Conservation (phyloP, 495 filamentous ascomycete species). For the Polyplosphaeria fusca region DNA sequence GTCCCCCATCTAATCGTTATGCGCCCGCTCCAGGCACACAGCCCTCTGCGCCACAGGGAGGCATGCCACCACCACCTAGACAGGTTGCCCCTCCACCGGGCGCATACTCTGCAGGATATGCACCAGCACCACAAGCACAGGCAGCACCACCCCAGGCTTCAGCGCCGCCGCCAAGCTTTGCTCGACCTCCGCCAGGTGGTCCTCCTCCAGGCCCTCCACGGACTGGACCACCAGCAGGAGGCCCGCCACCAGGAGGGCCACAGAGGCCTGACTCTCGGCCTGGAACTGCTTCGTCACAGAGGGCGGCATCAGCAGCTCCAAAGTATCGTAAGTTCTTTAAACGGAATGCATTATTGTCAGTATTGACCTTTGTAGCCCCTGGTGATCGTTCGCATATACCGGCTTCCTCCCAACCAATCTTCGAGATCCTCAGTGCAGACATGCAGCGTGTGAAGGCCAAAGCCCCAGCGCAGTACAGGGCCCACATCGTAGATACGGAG, state of each 20-base stretch:
- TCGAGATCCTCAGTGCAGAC: constrained; percentile 74
- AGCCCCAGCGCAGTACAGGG: constrained; percentile 76
- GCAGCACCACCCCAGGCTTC: constrained; percentile 9
- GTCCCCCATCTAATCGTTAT: constrained; percentile 77
- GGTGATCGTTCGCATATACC: constrained; percentile 93
- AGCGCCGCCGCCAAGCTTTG: constrained; percentile 36
- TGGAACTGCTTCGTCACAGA: constrained; percentile 50
- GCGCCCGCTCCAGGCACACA: constrained; percentile 65
- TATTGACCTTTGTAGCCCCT: constrained; percentile 43
- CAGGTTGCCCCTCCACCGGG: constrained; percentile 41
- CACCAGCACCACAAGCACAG: constrained; percentile 15
- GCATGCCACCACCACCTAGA: constrained; percentile 30
- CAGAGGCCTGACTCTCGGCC: constrained; percentile 51
- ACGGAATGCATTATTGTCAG: neutral
- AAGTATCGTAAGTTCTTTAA: constrained; percentile 63
- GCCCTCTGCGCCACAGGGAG: constrained; percentile 31
- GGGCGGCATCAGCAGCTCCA: constrained; percentile 29
- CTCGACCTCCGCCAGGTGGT: constrained; percentile 41
- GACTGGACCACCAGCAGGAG: constrained; percentile 44
- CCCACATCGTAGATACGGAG: constrained; percentile 84
- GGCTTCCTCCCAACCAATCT: constrained; percentile 66
- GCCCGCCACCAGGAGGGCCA: constrained; percentile 51
- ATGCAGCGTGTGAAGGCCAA: constrained; percentile 82
- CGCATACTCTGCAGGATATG: constrained; percentile 34
- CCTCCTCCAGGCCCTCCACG: constrained; percentile 45